Conservation (phyloP, 2,329 filamentous ascomycete species). For the Sphaerulina musiva region DNA sequence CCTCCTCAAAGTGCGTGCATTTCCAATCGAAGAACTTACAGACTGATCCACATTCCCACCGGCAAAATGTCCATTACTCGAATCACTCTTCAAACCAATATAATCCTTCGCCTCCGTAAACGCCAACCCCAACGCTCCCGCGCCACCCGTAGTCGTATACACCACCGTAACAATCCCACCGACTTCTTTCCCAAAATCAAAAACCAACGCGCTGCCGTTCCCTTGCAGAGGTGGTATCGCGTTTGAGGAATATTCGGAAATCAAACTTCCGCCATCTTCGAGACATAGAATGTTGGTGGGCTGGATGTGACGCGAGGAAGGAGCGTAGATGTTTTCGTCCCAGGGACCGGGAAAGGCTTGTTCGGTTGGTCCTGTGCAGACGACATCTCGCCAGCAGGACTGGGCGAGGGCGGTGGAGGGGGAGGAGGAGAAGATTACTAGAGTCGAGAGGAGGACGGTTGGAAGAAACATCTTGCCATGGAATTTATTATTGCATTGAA, state of each 20-base stretch:
- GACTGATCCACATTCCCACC: constrained; percentile 21
- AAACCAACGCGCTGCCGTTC: constrained; percentile 50
- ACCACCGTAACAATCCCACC: constrained; percentile 51
- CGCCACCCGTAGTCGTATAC: constrained; percentile 33
- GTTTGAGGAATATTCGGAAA: neutral
- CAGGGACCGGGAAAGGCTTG: constrained; percentile 52
- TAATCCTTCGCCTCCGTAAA: constrained; percentile 41
- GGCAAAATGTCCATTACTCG: constrained; percentile 38
- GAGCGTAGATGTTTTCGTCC: constrained; percentile 54
- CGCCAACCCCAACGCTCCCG: constrained; percentile 35
- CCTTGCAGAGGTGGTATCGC: constrained; percentile 34
- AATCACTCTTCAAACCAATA: constrained; percentile 41
- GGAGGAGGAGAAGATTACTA: neutral
- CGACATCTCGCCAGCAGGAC: constrained; percentile 51
- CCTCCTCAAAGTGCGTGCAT: no score
- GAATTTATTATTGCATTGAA: no score
- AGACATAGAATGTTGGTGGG: constrained; percentile 36
- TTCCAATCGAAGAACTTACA: no score
- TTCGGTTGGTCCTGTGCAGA: constrained; percentile 46
- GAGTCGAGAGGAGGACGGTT: neutral
- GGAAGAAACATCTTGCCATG: neutral
- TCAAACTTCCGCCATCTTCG: neutral
- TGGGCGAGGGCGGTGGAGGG: constrained; percentile 8
- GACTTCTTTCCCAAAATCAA: constrained; percentile 55
- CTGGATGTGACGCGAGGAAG: constrained; percentile 45